Base-by-base conservation (phyloP, 108 stramenopile species). In the Stephanodiscus triporus region DNA sequence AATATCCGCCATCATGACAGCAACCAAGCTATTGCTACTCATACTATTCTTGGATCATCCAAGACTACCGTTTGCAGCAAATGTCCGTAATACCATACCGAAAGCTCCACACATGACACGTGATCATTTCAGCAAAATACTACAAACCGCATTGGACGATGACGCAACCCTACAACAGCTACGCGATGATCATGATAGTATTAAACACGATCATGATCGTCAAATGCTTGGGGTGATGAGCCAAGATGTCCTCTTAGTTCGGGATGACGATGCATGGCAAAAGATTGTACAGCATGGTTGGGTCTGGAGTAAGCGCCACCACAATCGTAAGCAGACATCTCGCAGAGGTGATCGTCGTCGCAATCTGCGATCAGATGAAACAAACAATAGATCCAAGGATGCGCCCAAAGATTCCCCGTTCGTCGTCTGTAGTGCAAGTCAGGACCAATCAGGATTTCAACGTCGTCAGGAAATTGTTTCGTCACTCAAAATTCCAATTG, bases 101-200 rank as follows among this genome's bases (percentile, higher is more conserved):
- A 54, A 10, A 23, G 16, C 23, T 11, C 9, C 9, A 1, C 53
- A 24, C 5, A 34, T 65, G 13, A 67, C 63, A 66, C 74, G 32
- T 50, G 45, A 59, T 56, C 63, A 75, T 19, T 50, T 75, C 30
- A 20, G 55, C 16, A 75, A 66, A 24, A 63, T 72, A 38, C 34
- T 63, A n/a, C 48, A 72, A 10, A 59, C 68, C 37, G 77, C 66
- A 29, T 55, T 72, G 16, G 77, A 78, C 30, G 65, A 71, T 30
- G 70, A 78, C 17, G 57, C 26, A 2, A 63, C 68, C 13, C 36
- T 55, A 3, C 50, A 49, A 48, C 76, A 58, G n/a, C 22, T 59
- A 29, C 23, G 20, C 8, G 27, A 37, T 22, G 55, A 27, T 19
- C 13, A 43, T 27, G 19, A 56, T 13, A 10, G 63, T 1, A 26